phyloP scores from a whole-genome alignment of 1,284 basidiomycete genomes.

The Phenoliferia sp. region DNA sequence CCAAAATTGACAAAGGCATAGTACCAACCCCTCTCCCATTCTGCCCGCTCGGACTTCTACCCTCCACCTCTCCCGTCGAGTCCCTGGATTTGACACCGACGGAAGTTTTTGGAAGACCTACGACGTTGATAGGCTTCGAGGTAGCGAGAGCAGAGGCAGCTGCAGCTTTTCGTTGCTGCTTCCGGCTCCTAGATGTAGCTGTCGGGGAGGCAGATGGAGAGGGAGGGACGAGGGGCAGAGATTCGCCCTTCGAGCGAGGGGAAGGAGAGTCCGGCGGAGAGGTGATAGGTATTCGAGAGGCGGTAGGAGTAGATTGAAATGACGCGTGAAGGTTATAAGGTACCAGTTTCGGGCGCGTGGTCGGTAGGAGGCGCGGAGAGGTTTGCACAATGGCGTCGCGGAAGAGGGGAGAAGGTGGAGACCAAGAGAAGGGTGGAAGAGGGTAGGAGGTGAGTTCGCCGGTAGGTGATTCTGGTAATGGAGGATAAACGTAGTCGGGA shows the following conservation, averaged over 20 bases:
- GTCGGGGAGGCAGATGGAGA: no score
- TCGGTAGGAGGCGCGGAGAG: not conserved
- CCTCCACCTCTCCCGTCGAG: no score
- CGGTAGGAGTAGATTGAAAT: not conserved
- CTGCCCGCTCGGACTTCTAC: no score
- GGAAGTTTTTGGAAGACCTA: no score
- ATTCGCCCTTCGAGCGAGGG: not conserved
- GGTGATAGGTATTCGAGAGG: not conserved
- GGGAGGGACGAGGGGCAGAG: no score
- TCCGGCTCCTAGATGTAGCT: no score
- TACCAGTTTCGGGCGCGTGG: not conserved
- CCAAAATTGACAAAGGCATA: no score
- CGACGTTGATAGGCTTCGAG: no score
- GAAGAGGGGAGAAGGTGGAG: not conserved
- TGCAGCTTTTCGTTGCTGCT: no score
- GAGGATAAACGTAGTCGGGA: not conserved
- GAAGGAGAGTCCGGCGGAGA: not conserved
- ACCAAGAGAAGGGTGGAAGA: not conserved
- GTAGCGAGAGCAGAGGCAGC: no score
- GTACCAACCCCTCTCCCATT: no score
- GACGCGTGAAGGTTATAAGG: not conserved
- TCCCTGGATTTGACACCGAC: no score
- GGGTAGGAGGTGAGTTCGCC: not conserved
- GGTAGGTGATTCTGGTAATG: not conserved
- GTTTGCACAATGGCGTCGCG: not conserved